Evolutionary conservation across 495 filamentous ascomycete genomes (phyloP).

Genomic region (Hypoxylon cercidicola): DNA sequence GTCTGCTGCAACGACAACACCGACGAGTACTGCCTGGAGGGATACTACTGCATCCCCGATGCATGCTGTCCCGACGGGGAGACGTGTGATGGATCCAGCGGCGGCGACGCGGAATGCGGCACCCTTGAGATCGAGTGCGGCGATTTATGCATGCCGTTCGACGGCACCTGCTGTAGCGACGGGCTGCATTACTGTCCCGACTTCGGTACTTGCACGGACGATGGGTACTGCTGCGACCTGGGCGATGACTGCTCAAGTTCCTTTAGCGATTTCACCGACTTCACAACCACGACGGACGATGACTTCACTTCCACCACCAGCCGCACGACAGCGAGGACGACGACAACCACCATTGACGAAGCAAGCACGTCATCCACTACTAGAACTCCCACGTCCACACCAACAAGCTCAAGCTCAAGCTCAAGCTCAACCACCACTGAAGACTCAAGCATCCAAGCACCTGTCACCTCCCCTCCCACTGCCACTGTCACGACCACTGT

Average conservation of each 20-base stretch:
- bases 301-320: slow-evolving; percentile 31
- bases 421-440: background rate
- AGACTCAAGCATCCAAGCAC: slow-evolving; percentile 1
- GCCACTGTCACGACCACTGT: slow-evolving; percentile 25
- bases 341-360: slow-evolving; percentile 14
- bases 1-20: slow-evolving; percentile 41
- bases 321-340: slow-evolving; percentile 28
- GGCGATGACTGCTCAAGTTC: slow-evolving; percentile 32
- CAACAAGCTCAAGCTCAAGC: slow-evolving; percentile 6
- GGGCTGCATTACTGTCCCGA: slow-evolving; percentile 34
- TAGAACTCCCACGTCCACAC: slow-evolving; percentile 11
- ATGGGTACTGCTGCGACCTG: slow-evolving; percentile 38
- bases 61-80: slow-evolving; percentile 40
- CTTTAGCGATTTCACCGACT: slow-evolving; percentile 7
- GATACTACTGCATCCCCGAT: slow-evolving; percentile 40
- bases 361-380: slow-evolving; percentile 15
- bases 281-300: slow-evolving; percentile 8
- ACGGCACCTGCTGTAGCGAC: slow-evolving; percentile 37
- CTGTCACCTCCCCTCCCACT: slow-evolving; percentile 18
- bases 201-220: slow-evolving; percentile 37
- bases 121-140: slow-evolving; percentile 27
- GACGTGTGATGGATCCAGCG: slow-evolving; percentile 27
- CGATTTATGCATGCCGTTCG: slow-evolving; percentile 36
- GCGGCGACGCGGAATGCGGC: slow-evolving; percentile 11
- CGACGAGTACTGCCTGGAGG: slow-evolving; percentile 35